Evolutionary conservation across 257 asterid genomes (phyloP).

Genomic region (Petunia secreta): DNA sequence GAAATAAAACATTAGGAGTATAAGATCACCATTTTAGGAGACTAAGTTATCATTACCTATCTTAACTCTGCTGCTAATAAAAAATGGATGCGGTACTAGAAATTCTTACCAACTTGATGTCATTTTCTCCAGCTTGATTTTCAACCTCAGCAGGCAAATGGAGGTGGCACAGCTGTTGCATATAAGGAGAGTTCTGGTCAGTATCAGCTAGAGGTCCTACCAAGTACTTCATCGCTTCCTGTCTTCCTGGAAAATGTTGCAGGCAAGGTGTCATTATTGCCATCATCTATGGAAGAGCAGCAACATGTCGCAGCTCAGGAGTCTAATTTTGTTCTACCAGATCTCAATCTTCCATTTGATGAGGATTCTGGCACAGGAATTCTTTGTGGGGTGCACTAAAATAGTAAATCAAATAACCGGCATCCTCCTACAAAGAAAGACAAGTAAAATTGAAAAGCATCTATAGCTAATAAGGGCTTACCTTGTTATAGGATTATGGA

Average conservation of each 20-base stretch:
- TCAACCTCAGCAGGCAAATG: conserved; percentile 25
- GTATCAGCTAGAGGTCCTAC: conserved; percentile 15
- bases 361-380: conserved; percentile 31
- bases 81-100: background rate
- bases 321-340: conserved; percentile 44
- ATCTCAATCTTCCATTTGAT: conserved; percentile 48
- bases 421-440: background rate
- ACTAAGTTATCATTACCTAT: background rate
- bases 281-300: conserved; percentile 19
- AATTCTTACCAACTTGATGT: conserved; percentile 7
- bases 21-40: background rate
- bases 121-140: conserved; percentile 33
- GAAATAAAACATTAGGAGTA: background rate
- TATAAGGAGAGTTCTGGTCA: background rate
- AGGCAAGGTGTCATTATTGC: conserved; percentile 1
- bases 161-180: background rate
- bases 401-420: background rate
- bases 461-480: conserved; percentile 20
- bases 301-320: background rate
- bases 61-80: background rate
- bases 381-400: conserved; percentile 17
- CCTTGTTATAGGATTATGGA: conserved; percentile 3
- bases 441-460: conserved; percentile 17
- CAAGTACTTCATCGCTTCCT: background rate
- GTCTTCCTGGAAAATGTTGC: background rate